Evolutionary conservation across 306 rosid species (phyloP), one percentile per base, ranked within the genome.

Genomic region (Biancaea sappan): DNA sequence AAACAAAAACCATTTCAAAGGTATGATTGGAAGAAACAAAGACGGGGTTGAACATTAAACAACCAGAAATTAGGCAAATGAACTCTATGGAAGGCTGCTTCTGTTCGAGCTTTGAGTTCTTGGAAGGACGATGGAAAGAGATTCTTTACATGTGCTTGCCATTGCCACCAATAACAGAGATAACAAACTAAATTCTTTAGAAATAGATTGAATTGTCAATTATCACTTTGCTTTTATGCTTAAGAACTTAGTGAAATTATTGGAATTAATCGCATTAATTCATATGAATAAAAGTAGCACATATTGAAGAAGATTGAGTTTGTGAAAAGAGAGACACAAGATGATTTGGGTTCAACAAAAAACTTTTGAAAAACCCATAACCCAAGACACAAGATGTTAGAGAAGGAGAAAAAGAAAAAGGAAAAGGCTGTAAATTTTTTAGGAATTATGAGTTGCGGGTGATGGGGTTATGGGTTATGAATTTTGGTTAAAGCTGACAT

Each of bases 11-110:
- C 14, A 95, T 88, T 69, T 95, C 99, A 69, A 88, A 95, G 16
- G 99, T 91, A 41, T 95, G 98, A 6, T 97, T 97, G 7, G 99
- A 90, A 26, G 96, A 32, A 21, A 92, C 92, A 9, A 95, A 86
- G 1, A 95, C 98, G 2, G 98, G 99, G 86, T 95, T 94, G 26
- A 87, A 88, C 95, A 95, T 88, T 60, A 95, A 51, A 0, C 86
- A 79, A 0, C 86, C 82, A 21, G 94, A 77, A 63, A 95, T 85
- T 0, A 87, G 90, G 77, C 99, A 95, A 3, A 85, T 19, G 50
- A 88, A 85, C 44, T 95, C 99, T 16, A 71, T 68, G 0, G 92
- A 93, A 11, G 91, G 84, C 0, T 73, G 83, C 50, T 67, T 71
- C 0, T 64, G 50, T 9, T 54, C 75, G 10, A 3, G 65, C 38